These are phyloP conservation scores for Capronia americana DNA, from an alignment of 2,329 filamentous ascomycete species.

Conservation along the genomic window DNA sequence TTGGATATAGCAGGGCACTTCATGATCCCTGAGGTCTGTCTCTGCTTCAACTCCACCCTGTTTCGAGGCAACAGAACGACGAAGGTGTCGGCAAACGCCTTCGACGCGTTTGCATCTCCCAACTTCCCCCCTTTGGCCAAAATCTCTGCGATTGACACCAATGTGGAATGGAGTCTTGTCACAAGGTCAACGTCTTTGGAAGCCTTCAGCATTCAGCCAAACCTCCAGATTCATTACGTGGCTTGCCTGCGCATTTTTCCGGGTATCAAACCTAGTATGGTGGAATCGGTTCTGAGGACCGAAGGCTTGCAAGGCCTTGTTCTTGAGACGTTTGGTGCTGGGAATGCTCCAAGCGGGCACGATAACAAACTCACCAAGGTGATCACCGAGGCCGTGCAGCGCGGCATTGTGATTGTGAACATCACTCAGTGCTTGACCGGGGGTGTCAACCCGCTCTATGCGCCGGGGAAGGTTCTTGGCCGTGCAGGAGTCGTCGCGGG, in stretches of 20 bases:
- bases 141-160: constrained; percentile 79
- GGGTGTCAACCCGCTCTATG: constrained; percentile 79
- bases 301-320: constrained; percentile 81
- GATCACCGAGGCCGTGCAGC: constrained; percentile 75
- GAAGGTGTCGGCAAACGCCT: constrained; percentile 85
- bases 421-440: constrained; percentile 83
- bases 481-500: constrained; percentile 87
- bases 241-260: constrained; percentile 90
- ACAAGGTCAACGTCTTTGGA: constrained; percentile 75
- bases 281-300: constrained; percentile 79
- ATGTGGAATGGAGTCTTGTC: constrained; percentile 80
- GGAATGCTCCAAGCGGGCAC: constrained; percentile 83
- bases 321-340: constrained; percentile 90
- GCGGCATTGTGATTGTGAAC: constrained; percentile 86
- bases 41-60: constrained; percentile 92
- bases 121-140: constrained; percentile 82
- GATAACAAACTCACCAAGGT: constrained; percentile 81
- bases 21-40: constrained; percentile 87
- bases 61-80: constrained; percentile 88
- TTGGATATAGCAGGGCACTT: constrained; percentile 91
- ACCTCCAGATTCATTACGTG: constrained; percentile 84
- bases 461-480: constrained; percentile 76
- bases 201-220: constrained; percentile 74
- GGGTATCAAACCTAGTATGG: constrained; percentile 91
- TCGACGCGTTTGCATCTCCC: constrained; percentile 87